These are phyloP conservation scores for Ogataea polymorpha DNA, from an alignment of 805 yeast species.

Conservation along the genomic window DNA sequence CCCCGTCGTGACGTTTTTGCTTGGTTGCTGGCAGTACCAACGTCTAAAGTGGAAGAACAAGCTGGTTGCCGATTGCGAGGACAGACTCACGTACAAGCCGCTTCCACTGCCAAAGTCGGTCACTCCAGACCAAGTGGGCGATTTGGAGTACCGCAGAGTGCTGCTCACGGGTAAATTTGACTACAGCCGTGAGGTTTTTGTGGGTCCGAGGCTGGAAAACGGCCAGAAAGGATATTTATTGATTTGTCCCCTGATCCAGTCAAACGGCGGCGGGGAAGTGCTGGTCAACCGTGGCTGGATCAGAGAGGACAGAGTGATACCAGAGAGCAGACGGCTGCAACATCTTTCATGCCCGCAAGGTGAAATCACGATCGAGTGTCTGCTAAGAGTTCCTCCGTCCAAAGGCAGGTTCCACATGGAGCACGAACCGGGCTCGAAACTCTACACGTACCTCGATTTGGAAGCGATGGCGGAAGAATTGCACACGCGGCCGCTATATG, in stretches of 20 bases:
- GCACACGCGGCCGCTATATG: constrained; percentile 67
- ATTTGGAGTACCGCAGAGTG: constrained; percentile 81
- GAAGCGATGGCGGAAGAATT: constrained; percentile 72
- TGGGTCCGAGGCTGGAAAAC: constrained; percentile 82
- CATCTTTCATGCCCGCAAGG: constrained; percentile 75
- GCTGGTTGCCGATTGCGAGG: constrained; percentile 79
- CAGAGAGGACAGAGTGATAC: constrained; percentile 61
- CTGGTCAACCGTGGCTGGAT: constrained; percentile 94
- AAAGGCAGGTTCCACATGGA: constrained; percentile 67
- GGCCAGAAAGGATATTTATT: constrained; percentile 75
- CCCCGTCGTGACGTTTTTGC: constrained; percentile 80
- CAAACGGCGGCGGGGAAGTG: constrained; percentile 71
- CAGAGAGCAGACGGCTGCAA: constrained; percentile 49
- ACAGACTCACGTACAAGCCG: constrained; percentile 70
- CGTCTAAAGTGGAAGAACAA: constrained; percentile 86
- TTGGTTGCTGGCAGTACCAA: constrained; percentile 92
- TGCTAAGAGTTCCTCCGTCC: constrained; percentile 65
- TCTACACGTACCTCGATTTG: constrained; percentile 79
- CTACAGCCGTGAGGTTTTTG: constrained; percentile 82
- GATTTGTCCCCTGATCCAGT: constrained; percentile 76
- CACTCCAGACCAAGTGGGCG: constrained; percentile 61
- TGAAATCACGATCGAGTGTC: constrained; percentile 66
- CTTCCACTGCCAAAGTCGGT: constrained; percentile 66
- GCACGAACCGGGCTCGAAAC: constrained; percentile 59
- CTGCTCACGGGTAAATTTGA: constrained; percentile 74